Conservation (phyloP, 2,329 filamentous ascomycete genomes). For the Cytospora piceae region DNA sequence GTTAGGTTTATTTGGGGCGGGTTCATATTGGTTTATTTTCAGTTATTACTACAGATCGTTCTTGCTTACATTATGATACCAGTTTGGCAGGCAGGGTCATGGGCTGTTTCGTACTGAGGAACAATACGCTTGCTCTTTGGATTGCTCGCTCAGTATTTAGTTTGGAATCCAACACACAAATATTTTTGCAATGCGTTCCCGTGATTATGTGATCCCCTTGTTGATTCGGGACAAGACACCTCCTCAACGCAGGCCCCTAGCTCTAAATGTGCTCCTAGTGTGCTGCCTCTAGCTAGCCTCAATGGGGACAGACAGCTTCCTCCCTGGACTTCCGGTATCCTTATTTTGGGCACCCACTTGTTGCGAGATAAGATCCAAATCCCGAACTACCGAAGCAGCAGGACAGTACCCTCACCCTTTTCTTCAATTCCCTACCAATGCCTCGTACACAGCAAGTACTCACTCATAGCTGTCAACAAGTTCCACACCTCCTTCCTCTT, state of each 20-base stretch:
- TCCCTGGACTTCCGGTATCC: too few relatives aligned
- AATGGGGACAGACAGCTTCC: too few relatives aligned
- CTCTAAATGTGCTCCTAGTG: not conserved
- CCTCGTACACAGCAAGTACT: slow-evolving; percentile 67
- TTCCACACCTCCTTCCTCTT: slow-evolving; percentile 82
- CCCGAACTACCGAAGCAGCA: not conserved
- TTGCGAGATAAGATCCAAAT: not conserved
- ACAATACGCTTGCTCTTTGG: slow-evolving; percentile 24
- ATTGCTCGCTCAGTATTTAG: slow-evolving; percentile 10
- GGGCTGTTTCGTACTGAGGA: not conserved
- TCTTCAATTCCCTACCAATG: slow-evolving; percentile 61
- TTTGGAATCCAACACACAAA: slow-evolving; percentile 19
- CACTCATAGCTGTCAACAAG: slow-evolving; percentile 65
- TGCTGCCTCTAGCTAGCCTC: too few relatives aligned
- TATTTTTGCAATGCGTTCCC: not conserved
- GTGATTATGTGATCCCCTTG: not conserved
- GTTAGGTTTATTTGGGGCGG: slow-evolving; percentile 10
- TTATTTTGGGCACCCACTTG: not conserved
- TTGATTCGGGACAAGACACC: not conserved
- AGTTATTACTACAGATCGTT: slow-evolving; percentile 30
- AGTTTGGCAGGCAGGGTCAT: slow-evolving; percentile 4
- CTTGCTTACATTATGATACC: slow-evolving; percentile 25
- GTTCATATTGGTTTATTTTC: slow-evolving; percentile 28
- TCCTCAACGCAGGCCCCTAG: not conserved
- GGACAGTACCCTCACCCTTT: not conserved